Evolutionary conservation across 805 yeast genomes (phyloP), one percentile per base, ranked within the genome.

Genomic region (Yamadazyma sp.): DNA sequence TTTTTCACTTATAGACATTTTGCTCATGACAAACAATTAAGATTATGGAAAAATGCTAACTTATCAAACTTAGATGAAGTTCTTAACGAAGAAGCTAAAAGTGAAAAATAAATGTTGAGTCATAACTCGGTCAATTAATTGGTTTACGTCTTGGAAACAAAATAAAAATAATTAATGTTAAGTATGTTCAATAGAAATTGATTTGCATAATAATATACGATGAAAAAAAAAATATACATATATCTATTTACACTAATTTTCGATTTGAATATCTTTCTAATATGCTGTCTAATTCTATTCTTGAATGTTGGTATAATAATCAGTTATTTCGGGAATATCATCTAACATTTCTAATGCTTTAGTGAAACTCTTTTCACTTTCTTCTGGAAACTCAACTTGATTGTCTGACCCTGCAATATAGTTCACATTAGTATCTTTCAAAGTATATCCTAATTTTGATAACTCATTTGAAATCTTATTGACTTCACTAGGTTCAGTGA

Each of bases 251-350:
- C 27, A 25, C 23, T 21, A 21, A 21, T 21, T 21, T 21, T 10
- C 10, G 23, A 21, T 10, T 21, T 21, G 7, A 10, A 21, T 21
- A 21, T 10, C 23, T 7, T 21, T 21, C 10, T 10, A 10, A 8
- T 12, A 27, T 7, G 18, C 6, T 27, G 7, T 13, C n/a, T 29
- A 7, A 20, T 23, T 18, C 19, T 13, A 11, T 5, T 27, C 37
- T 24, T 30, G 30, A 9, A 76, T 65, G 54, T 87, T 91, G 20
- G 86, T 74, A 60, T 85, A 86, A 40, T 85, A 78, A 43, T 78
- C 86, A 5, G 86, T 78, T 14, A 91, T 85, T 48, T 93, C 98
- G 32, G 82, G 87, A n/a, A 87, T 63, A 22, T 80, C 86, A 35
- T 86, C 94, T 30, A 91, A 64, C 31, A 69, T 67, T 15, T 56